These are phyloP conservation scores for Vigna angularis DNA, from an alignment of 306 rosid genomes.

Conservation along the genomic window DNA sequence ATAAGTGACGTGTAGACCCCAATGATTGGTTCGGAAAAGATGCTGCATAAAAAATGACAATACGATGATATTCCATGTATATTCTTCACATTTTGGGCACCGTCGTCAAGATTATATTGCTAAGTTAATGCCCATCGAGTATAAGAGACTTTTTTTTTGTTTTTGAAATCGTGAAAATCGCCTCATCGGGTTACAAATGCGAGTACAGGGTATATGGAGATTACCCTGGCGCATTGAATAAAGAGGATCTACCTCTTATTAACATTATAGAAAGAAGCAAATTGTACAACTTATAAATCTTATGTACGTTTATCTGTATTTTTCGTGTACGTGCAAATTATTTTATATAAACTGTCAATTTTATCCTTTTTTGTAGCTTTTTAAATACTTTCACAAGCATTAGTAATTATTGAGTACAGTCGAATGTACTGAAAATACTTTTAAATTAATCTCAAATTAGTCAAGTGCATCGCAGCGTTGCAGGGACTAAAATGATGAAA, in stretches of 20 bases:
- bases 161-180: background rate
- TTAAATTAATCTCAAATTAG: background rate
- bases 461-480: no score
- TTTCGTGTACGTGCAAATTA: background rate
- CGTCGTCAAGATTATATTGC: slow-evolving; percentile 6
- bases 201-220: background rate
- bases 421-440: background rate
- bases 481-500: background rate
- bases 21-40: slow-evolving; percentile 25
- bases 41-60: slow-evolving; percentile 4
- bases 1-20: slow-evolving; percentile 41
- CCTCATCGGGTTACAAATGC: slow-evolving; percentile 16
- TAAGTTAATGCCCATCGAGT: slow-evolving; percentile 24
- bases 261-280: background rate
- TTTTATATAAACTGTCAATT: background rate
- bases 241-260: background rate
- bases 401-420: no score
- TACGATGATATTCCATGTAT: slow-evolving; percentile 14
- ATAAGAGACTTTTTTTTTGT: background rate
- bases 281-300: background rate
- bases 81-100: slow-evolving; percentile 23
- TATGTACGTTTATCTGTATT: background rate
- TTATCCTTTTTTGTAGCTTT: no score
- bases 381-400: background rate
- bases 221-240: slow-evolving; percentile 1